phyloP scores from a whole-genome alignment of 306 rosid species.

The Sicyos baderoa region DNA sequence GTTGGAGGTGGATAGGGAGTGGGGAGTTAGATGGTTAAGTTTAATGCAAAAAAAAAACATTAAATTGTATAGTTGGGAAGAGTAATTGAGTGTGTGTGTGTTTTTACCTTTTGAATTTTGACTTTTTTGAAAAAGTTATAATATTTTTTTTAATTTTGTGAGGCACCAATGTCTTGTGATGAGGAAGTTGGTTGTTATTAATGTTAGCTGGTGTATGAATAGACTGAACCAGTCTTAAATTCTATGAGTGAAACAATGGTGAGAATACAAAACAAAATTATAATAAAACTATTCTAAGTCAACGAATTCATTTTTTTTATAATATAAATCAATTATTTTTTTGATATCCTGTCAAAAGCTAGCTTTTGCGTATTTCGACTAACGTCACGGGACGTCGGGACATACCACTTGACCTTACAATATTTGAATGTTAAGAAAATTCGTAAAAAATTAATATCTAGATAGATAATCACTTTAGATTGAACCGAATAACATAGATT shows the following conservation, averaged over 20 bases:
- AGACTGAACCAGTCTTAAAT: not conserved
- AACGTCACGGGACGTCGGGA: no score
- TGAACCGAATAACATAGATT: no score
- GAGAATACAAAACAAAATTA: no score
- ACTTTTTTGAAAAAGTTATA: not conserved
- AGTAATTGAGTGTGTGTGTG: not conserved
- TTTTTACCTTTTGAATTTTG: not conserved
- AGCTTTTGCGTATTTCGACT: no score
- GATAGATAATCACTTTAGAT: no score
- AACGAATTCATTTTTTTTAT: no score
- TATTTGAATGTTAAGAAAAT: no score
- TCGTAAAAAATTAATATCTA: no score
- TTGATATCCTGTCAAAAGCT: no score
- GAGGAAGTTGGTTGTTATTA: not conserved
- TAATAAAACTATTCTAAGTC: no score
- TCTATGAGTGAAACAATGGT: not conserved
- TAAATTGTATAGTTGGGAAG: not conserved
- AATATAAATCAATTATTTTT: no score
- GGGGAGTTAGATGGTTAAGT: slow-evolving; percentile 6
- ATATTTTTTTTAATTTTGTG: not conserved
- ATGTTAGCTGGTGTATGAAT: not conserved
- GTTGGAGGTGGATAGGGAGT: slow-evolving; percentile 13
- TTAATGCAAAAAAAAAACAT: slow-evolving; percentile 7
- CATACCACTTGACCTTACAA: no score
- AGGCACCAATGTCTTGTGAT: slow-evolving; percentile 6